A percentile compares a stretch with the other conserved stretches of the same genome.
Evolutionary conservation across 805 yeast species (phyloP).

Genomic region (Suhomyces xylopsoci): DNA sequence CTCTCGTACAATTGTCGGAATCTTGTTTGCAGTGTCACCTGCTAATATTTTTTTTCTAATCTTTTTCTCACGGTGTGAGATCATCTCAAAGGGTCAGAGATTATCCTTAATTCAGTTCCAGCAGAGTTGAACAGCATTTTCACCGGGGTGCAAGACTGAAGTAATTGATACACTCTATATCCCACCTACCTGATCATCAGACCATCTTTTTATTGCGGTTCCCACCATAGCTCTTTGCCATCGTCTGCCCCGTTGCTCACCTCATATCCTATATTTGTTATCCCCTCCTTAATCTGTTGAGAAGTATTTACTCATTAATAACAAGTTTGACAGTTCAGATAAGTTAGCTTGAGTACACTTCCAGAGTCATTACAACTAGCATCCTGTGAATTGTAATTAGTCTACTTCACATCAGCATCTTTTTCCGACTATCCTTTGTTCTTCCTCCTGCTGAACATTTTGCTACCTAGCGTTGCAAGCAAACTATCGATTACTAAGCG

Average conservation of each 20-base stretch:
- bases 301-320: not conserved
- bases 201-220: not conserved
- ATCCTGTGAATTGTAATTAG: not conserved
- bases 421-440: not conserved
- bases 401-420: not conserved
- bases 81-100: slow-evolving; percentile 4
- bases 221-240: not conserved
- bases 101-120: not conserved
- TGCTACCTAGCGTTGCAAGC: not conserved
- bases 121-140: not conserved
- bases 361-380: not conserved
- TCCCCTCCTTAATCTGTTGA: not conserved
- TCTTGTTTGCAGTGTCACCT: not conserved
- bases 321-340: not conserved
- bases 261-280: not conserved
- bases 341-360: not conserved
- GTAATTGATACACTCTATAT: not conserved
- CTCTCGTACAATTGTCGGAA: not conserved
- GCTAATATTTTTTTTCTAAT: not conserved
- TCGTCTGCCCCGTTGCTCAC: not conserved
- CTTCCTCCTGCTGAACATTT: not conserved
- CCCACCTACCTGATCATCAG: not conserved
- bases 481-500: not conserved
- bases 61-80: slow-evolving; percentile 3
- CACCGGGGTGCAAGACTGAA: not conserved